Conservation (phyloP, 2,329 filamentous ascomycete species). For the Talaromyces marneffei region DNA sequence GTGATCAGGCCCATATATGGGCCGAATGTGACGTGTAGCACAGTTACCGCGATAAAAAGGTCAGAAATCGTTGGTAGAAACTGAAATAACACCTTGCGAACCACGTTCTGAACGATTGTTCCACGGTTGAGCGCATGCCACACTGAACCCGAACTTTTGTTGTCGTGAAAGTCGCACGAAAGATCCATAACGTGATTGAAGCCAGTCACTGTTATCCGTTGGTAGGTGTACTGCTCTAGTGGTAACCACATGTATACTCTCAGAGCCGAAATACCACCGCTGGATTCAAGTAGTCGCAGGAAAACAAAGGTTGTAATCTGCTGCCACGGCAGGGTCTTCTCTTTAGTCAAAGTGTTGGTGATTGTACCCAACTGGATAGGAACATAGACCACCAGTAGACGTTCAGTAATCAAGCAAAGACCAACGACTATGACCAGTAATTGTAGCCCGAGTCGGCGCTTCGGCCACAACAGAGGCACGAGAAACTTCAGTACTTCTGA, state of each 20-base stretch:
- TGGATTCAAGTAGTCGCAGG: constrained; percentile 46
- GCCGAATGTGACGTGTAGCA: constrained; percentile 60
- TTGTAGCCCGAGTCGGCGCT: constrained; percentile 60
- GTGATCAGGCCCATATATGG: constrained; percentile 52
- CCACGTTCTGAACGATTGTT: constrained; percentile 52
- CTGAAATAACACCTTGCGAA: constrained; percentile 56
- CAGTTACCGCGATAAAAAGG: constrained; percentile 52
- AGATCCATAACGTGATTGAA: constrained; percentile 65
- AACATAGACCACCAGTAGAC: constrained; percentile 68
- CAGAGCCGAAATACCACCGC: constrained; percentile 47
- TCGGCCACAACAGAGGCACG: constrained; percentile 73
- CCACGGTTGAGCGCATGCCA: constrained; percentile 62
- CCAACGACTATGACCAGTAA: constrained; percentile 61
- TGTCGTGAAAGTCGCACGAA: constrained; percentile 64
- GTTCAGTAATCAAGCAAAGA: constrained; percentile 62
- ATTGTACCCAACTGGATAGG: constrained; percentile 78
- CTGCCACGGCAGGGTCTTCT: constrained; percentile 47
- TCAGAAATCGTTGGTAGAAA: constrained; percentile 59
- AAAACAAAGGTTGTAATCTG: constrained; percentile 49
- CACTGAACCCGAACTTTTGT: constrained; percentile 59
- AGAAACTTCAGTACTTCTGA: constrained; percentile 51
- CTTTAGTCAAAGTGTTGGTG: constrained; percentile 59
- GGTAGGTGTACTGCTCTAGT: constrained; percentile 54
- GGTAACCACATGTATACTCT: constrained; percentile 50
- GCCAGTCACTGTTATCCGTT: constrained; percentile 53